Evolutionary conservation across 148 eudicot genomes (phyloP), one percentile per base, ranked within the genome.

Genomic region (Rhododendron mucronatum): DNA sequence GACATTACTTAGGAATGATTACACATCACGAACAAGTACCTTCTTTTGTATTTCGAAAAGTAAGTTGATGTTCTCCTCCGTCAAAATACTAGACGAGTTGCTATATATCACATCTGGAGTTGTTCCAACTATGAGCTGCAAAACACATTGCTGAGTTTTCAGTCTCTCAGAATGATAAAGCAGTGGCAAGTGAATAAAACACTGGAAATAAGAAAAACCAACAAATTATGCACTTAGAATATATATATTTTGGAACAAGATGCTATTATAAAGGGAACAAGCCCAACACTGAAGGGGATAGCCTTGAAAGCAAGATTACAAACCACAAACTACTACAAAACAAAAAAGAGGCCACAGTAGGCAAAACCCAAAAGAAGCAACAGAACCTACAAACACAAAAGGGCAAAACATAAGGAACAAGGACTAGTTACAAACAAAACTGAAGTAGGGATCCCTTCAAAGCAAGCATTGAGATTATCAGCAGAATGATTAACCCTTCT

Each of bases 41-140:
- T 95, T 95, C 88, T 95, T 94, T 83, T 97, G 99, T 88, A 97
- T 91, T 81, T 93, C 94, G 87, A 97, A 97, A 45, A 97, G 95
- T 86, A 97, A 89, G 83, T 94, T 97, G 85, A 97, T 92, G 87
- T 96, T 97, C 81, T 90, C 90, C 80, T 95, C 95, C 9, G 96
- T 93, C 83, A 97, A 86, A 78, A 97, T 97, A 85, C 92, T 91
- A 53, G 98, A 96, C 48, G 96, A 85, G 61, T 90, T 93, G 57
- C 88, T 93, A 83, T 91, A 79, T 55, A 61, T 91, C 78, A 90
- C 85, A 81, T 90, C 91, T 39, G 96, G 94, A 82, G 88, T 88
- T 84, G 98, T 95, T 86, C 94, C 96, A 73, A 97, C 75, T 85
- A 97, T 91, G 85, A 97, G 98, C 99, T 97, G 96, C 82, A 86